Evolutionary conservation across 345 rosid species (phyloP).

Genomic region (Lumnitzera littorea): DNA sequence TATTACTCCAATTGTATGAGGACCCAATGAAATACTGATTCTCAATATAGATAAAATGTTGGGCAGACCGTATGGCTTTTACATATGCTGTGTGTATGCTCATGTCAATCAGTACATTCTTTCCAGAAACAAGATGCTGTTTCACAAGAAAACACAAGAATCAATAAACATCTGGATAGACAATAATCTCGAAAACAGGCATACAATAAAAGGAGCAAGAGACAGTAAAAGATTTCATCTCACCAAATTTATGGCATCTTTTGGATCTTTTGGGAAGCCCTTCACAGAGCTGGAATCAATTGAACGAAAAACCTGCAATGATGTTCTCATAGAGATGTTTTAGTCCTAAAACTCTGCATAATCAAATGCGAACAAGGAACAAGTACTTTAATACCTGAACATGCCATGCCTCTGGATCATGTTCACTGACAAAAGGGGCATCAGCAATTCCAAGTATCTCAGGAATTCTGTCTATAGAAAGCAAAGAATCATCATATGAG

Average conservation of each 20-base stretch:
- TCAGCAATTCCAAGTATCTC: slow-evolving; percentile 64
- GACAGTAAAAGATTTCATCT: slow-evolving; percentile 9
- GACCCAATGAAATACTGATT: slow-evolving; percentile 97
- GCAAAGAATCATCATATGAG: slow-evolving; percentile 79
- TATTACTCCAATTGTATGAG: slow-evolving; percentile 74
- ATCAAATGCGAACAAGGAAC: no score
- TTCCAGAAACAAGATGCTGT: slow-evolving; percentile 86
- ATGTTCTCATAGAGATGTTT: no score
- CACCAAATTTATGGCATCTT: slow-evolving; percentile 66
- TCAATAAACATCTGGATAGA: background rate
- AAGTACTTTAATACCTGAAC: slow-evolving; percentile 50
- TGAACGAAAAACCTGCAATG: slow-evolving; percentile 74
- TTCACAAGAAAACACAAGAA: slow-evolving; percentile 21
- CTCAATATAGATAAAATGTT: slow-evolving; percentile 91
- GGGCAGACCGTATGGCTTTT: slow-evolving; percentile 95
- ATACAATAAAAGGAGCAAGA: background rate
- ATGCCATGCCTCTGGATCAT: slow-evolving; percentile 83
- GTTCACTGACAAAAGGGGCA: slow-evolving; percentile 29
- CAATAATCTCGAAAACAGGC: background rate
- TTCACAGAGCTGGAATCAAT: slow-evolving; percentile 88
- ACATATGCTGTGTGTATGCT: slow-evolving; percentile 98
- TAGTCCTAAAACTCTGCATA: no score
- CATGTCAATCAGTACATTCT: slow-evolving; percentile 95
- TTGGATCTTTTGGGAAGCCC: slow-evolving; percentile 90
- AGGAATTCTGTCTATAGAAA: slow-evolving; percentile 69